Evolutionary conservation across 768 basidiomycete species (phyloP).

Genomic region (Lactarius hatsudake): DNA sequence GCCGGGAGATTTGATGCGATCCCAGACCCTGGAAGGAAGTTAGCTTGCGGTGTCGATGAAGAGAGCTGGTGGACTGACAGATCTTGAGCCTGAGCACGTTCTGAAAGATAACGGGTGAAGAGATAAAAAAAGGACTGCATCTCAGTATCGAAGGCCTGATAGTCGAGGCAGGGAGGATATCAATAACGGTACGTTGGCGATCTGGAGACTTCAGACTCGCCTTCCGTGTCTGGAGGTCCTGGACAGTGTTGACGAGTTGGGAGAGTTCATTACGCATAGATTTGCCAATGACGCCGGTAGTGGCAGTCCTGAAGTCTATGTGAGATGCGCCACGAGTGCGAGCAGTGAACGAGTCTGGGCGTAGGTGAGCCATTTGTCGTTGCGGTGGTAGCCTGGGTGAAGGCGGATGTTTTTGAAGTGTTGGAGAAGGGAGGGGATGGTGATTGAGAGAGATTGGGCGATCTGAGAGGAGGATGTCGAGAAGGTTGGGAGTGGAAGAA

Average conservation of each 20-base stretch:
- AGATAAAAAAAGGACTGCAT: constrained; percentile 97
- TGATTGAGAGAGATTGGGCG: constrained; percentile 24
- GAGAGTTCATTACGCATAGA: constrained; percentile 98
- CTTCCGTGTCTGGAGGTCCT: constrained; percentile 78
- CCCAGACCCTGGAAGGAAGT: constrained; percentile 34
- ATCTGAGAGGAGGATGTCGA: constrained; percentile 26
- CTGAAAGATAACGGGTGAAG: constrained; percentile 90
- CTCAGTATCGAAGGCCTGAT: constrained; percentile 85
- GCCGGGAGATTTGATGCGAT: constrained; percentile 57
- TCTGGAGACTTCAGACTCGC: constrained; percentile 39
- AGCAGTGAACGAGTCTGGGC: constrained; percentile 64
- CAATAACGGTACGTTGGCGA: constrained; percentile 1
- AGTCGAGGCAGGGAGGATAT: constrained; percentile 7
- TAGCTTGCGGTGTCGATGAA: not conserved
- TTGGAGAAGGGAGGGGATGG: constrained; percentile 33
- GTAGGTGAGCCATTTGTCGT: constrained; percentile 40
- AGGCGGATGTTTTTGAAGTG: not conserved
- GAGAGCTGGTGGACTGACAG: constrained; percentile 51
- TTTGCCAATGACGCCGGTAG: constrained; percentile 66
- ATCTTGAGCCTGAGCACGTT: constrained; percentile 81
- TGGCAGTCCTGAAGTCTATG: constrained; percentile 98
- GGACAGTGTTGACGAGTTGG: constrained; percentile 83
- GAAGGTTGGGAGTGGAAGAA: constrained; percentile 25
- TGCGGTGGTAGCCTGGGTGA: not conserved
- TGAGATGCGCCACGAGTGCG: constrained; percentile 75